Percentiles rank a stretch among this genome's conserved stretches.
Evolutionary conservation across 2,329 filamentous ascomycete species (phyloP).

Genomic region (Didymella pinodella): DNA sequence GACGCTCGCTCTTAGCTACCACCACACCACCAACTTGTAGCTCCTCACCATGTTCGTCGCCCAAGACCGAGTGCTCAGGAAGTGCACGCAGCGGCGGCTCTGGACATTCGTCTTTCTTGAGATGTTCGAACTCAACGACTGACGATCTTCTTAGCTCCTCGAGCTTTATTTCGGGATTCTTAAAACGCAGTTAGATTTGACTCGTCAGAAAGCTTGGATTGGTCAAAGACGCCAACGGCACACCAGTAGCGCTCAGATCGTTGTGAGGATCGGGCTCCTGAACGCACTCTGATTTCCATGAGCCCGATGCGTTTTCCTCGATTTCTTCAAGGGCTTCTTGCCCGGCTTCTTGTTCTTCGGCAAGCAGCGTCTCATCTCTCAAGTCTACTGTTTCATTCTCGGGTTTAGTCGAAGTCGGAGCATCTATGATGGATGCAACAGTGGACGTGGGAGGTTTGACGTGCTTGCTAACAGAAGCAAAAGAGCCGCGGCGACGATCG

Average conservation of each 20-base stretch:
- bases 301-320: constrained; percentile 1
- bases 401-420: background rate
- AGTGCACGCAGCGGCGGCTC: constrained; percentile 44
- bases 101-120: constrained; percentile 45
- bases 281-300: background rate
- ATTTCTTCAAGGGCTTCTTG: constrained; percentile 12
- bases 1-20: constrained; percentile 18
- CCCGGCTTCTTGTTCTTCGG: constrained; percentile 13
- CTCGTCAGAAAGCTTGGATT: constrained; percentile 35
- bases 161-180: constrained; percentile 58
- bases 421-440: constrained; percentile 18
- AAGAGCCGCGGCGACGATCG: constrained; percentile 30
- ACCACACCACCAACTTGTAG: constrained; percentile 20
- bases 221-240: constrained; percentile 43
- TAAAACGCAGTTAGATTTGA: constrained; percentile 41
- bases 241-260: constrained; percentile 36
- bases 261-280: constrained; percentile 14
- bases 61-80: constrained; percentile 47
- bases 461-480: constrained; percentile 32
- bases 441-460: constrained; percentile 26
- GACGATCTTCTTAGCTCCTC: constrained; percentile 58
- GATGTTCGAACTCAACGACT: constrained; percentile 53
- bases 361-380: constrained; percentile 14
- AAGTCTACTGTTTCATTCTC: constrained; percentile 1
- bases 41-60: constrained; percentile 21